Conservation (phyloP, 768 basidiomycete genomes). For the Pseudohyphozyma bogoriensis region DNA sequence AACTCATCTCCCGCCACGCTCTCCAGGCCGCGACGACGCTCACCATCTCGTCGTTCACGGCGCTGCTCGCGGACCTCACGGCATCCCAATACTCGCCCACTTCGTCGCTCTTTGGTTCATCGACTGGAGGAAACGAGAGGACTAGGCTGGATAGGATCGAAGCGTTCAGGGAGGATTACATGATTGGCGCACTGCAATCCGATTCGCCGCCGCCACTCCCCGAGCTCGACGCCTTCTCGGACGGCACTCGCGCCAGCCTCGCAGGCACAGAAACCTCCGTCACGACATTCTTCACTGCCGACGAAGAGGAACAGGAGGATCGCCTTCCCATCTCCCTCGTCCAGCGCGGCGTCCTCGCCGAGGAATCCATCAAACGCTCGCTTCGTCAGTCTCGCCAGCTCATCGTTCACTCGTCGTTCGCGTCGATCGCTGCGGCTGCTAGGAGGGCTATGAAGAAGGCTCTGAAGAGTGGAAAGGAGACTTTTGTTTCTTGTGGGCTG, state of each 20-base stretch:
- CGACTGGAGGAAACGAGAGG: neutral
- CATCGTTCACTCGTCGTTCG: slow-evolving; percentile 8
- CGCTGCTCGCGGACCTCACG: slow-evolving; percentile 14
- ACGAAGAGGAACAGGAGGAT: neutral
- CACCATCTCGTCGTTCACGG: slow-evolving; percentile 7
- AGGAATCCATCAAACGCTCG: slow-evolving; percentile 9
- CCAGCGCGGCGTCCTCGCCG: slow-evolving; percentile 14
- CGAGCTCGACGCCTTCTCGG: slow-evolving; percentile 1
- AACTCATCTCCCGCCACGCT: slow-evolving; percentile 2
- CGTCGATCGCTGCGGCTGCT: neutral
- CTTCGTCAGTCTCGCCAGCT: neutral
- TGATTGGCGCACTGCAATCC: slow-evolving; percentile 3
- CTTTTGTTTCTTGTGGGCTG: slow-evolving; percentile 7
- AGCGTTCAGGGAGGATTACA: slow-evolving; percentile 8
- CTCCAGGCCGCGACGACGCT: neutral
- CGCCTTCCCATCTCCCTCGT: slow-evolving; percentile 3
- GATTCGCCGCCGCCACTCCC: neutral
- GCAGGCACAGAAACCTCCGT: neutral
- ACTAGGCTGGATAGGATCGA: slow-evolving; percentile 8
- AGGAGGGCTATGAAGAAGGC: slow-evolving; percentile 38
- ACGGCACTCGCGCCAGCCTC: slow-evolving; percentile 1
- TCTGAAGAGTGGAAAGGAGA: neutral
- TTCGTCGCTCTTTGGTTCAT: neutral
- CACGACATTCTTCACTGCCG: neutral
- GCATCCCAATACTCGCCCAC: neutral